phyloP scores from a whole-genome alignment of 176 grass and related monocot genomes.

The Paspalum notatum region DNA sequence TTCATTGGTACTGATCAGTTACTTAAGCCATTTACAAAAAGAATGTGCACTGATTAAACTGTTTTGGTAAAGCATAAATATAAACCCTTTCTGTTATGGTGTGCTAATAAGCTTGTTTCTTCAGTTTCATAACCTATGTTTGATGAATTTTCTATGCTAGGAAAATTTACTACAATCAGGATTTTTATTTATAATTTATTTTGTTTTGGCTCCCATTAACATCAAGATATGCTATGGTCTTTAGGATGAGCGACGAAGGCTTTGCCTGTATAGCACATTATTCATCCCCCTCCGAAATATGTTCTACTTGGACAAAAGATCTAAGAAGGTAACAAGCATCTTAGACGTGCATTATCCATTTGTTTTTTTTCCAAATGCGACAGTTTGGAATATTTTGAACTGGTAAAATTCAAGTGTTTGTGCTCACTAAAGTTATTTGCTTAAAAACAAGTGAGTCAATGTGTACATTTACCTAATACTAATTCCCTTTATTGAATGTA shows the following conservation, averaged over 20 bases:
- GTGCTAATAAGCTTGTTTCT: not conserved
- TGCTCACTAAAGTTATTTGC: conserved; percentile 11
- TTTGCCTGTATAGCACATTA: conserved; percentile 75
- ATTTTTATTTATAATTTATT: conserved; percentile 6
- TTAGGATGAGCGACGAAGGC: conserved; percentile 86
- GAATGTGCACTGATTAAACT: conserved; percentile 24
- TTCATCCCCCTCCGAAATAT: conserved; percentile 68
- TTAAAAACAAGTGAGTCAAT: conserved; percentile 14
- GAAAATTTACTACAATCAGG: not conserved
- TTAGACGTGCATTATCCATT: conserved; percentile 9
- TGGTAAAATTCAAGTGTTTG: not conserved
- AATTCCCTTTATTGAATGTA: conserved; percentile 10
- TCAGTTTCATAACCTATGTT: conserved; percentile 2
- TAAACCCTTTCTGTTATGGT: not conserved
- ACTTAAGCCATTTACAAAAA: conserved; percentile 10
- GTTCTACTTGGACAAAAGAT: conserved; percentile 80
- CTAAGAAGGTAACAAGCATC: conserved; percentile 62
- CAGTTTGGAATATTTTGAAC: not conserved
- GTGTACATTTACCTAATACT: too few relatives aligned
- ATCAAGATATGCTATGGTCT: conserved; percentile 37
- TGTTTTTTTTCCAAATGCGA: conserved; percentile 24
- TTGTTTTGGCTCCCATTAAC: conserved; percentile 20
- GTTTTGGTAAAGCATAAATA: not conserved
- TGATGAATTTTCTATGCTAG: conserved; percentile 12
- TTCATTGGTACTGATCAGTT: conserved; percentile 5